These are phyloP conservation scores for Clausena lansium DNA, from an alignment of 345 rosid species.

Conservation along the genomic window DNA sequence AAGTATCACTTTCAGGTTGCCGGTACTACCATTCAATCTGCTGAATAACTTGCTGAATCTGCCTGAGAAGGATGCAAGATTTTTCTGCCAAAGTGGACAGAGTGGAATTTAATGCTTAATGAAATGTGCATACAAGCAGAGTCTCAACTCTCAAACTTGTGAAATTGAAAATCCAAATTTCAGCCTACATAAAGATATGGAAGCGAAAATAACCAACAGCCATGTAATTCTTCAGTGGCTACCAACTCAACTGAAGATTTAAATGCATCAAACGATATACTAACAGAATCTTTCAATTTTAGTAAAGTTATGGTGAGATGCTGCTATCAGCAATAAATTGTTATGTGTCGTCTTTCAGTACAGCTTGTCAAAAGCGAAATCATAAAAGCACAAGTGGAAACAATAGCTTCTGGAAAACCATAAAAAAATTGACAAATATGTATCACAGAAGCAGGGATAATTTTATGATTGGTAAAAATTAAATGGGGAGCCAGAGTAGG, in stretches of 20 bases:
- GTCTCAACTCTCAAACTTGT: neutral
- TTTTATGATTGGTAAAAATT: neutral
- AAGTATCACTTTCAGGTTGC: conserved; percentile 42
- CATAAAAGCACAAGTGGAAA: neutral
- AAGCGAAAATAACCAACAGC: neutral
- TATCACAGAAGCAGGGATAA: neutral
- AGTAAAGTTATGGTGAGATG: conserved; percentile 9
- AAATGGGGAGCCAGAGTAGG: neutral
- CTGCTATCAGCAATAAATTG: conserved; percentile 26
- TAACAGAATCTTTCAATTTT: neutral
- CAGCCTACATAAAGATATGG: neutral
- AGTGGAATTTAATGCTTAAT: neutral
- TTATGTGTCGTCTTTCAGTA: conserved; percentile 3
- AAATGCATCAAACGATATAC: conserved; percentile 8
- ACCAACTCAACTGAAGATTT: conserved; percentile 12
- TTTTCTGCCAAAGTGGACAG: conserved; percentile 26
- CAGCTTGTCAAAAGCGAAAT: neutral
- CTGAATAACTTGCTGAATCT: conserved; percentile 35
- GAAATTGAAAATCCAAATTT: neutral
- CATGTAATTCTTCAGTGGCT: neutral
- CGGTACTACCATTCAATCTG: neutral
- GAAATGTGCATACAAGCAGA: neutral
- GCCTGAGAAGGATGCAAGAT: conserved; percentile 37
- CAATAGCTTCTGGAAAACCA: neutral
- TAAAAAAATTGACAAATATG: conserved; percentile 1